A percentile compares a stretch with the other conserved stretches of the same genome.
These are phyloP conservation scores for Endothia cerciana DNA, from an alignment of 2,329 filamentous ascomycete species.

Conservation along the genomic window DNA sequence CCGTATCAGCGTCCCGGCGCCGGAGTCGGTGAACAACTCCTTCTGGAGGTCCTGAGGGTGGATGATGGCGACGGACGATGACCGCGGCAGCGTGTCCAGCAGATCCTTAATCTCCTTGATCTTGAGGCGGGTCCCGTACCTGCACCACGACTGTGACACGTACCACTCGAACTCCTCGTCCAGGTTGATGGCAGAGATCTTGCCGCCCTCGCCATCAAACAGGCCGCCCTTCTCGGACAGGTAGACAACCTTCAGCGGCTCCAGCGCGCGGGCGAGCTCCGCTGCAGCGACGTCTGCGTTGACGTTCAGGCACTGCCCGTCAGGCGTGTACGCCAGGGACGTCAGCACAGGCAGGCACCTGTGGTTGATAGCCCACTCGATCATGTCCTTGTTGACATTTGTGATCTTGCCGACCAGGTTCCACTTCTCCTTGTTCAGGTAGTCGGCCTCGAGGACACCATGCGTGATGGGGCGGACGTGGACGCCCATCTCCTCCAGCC, in stretches of 20 bases:
- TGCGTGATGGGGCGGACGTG: conserved; percentile 86
- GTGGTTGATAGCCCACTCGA: conserved; percentile 88
- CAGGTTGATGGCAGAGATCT: conserved; percentile 96
- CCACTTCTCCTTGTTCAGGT: conserved; percentile 95
- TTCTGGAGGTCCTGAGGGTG: conserved; percentile 95
- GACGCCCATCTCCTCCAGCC: conserved; percentile 87
- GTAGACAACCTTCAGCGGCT: conserved; percentile 97
- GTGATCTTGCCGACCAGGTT: conserved; percentile 95
- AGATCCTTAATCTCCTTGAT: conserved; percentile 98
- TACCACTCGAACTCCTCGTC: conserved; percentile 94
- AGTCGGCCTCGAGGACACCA: conserved; percentile 90
- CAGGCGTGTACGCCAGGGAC: conserved; percentile 91
- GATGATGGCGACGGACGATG: conserved; percentile 95
- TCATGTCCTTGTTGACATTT: conserved; percentile 85
- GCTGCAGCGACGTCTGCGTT: conserved; percentile 97
- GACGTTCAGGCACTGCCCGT: conserved; percentile 93
- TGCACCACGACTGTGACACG: conserved; percentile 93
- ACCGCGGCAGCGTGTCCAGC: conserved; percentile 83
- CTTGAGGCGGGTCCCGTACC: conserved; percentile 93
- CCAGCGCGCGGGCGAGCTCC: conserved; percentile 83
- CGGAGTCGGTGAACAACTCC: conserved; percentile 94
- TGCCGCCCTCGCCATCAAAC: conserved; percentile 90
- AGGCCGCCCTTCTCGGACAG: conserved; percentile 97
- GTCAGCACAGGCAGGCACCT: conserved; percentile 92
- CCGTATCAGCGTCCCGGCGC: conserved; percentile 89